phyloP scores from a whole-genome alignment of 2,329 filamentous ascomycete species.

The Calonectria multiphialidica region DNA sequence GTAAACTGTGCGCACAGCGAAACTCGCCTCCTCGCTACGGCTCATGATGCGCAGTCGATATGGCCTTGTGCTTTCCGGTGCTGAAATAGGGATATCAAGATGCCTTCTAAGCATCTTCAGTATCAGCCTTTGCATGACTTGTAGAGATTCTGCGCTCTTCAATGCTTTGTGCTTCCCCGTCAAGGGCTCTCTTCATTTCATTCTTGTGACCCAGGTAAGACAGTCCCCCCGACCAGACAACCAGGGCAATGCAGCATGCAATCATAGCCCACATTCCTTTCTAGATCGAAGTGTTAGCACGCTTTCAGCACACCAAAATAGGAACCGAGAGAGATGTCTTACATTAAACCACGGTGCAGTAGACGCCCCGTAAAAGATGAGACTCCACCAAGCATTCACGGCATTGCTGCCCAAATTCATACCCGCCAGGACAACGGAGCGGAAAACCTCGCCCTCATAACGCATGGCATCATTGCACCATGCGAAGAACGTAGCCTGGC shows the following conservation, averaged over 20 bases:
- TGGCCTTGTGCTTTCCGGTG: not conserved
- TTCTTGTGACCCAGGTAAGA: slow-evolving; percentile 50
- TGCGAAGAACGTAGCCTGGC: slow-evolving; percentile 80
- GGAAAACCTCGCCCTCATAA: slow-evolving; percentile 71
- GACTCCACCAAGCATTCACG: slow-evolving; percentile 80
- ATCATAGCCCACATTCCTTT: slow-evolving; percentile 83
- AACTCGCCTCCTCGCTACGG: too few species aligned
- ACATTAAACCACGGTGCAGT: slow-evolving; percentile 75
- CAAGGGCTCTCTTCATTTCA: not conserved
- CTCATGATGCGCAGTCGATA: not conserved
- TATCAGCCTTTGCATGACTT: not conserved
- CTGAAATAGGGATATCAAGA: not conserved
- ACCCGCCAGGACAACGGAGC: slow-evolving; percentile 75
- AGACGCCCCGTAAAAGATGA: slow-evolving; percentile 76
- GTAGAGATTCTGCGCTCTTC: not conserved
- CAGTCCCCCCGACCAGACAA: slow-evolving; percentile 69
- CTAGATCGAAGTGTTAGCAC: slow-evolving; percentile 46
- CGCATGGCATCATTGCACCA: slow-evolving; percentile 81
- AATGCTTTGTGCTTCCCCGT: not conserved
- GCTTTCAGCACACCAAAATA: not conserved
- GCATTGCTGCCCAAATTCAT: slow-evolving; percentile 79
- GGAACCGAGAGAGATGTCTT: not conserved
- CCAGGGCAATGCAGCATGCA: slow-evolving; percentile 69
- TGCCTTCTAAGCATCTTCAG: not conserved
- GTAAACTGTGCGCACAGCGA: too few species aligned